These are phyloP conservation scores for Bertia moriformis DNA, from an alignment of 2,329 filamentous ascomycete species.

Conservation along the genomic window DNA sequence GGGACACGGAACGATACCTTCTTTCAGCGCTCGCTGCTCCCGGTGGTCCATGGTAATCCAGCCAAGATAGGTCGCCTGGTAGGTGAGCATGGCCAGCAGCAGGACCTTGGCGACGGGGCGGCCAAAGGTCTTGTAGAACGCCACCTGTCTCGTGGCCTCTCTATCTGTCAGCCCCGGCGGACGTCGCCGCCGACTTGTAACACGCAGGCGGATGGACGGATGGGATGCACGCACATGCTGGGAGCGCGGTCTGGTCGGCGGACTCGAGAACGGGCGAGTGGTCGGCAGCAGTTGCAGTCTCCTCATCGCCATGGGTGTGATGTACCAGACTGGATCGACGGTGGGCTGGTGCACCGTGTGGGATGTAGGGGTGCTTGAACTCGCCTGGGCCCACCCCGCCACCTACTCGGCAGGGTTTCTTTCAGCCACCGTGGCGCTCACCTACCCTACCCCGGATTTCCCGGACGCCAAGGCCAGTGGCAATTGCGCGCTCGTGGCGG, in stretches of 20 bases:
- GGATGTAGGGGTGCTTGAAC: not conserved
- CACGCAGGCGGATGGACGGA: not conserved
- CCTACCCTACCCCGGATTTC: no score
- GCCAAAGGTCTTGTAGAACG: slow-evolving; percentile 67
- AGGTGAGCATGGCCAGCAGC: slow-evolving; percentile 62
- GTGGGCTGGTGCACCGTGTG: not conserved
- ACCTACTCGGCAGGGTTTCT: not conserved
- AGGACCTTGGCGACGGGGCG: slow-evolving; percentile 61
- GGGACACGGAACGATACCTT: slow-evolving; percentile 31
- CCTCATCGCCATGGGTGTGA: not conserved
- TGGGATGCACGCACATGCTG: slow-evolving; percentile 3
- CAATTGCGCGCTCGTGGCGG: no score
- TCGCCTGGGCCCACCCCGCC: not conserved
- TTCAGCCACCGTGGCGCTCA: not conserved
- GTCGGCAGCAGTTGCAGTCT: not conserved
- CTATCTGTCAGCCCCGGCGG: slow-evolving; percentile 24
- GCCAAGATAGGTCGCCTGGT: slow-evolving; percentile 61
- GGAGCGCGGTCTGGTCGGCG: slow-evolving; percentile 7
- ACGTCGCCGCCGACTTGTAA: not conserved
- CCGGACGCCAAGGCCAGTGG: no score
- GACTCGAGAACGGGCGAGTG: not conserved
- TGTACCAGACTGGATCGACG: not conserved
- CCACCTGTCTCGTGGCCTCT: no score
- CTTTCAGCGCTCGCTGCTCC: slow-evolving; percentile 45
- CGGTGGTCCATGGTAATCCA: slow-evolving; percentile 65